Conservation (phyloP, 208 protist species). For the Acanthamoeba triangularis region DNA sequence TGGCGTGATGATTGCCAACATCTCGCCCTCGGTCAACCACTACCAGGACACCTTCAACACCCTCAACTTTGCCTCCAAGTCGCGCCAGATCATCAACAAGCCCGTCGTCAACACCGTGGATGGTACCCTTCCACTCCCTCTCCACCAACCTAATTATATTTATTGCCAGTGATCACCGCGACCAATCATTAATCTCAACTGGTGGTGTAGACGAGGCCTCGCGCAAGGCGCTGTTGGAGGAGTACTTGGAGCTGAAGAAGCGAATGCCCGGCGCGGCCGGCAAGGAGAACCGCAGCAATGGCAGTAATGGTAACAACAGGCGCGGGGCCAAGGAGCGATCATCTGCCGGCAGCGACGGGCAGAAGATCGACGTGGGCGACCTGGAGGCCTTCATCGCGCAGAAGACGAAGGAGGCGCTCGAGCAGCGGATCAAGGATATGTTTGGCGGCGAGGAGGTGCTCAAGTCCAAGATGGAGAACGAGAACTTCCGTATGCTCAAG, state of each 20-base stretch:
- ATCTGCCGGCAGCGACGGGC: background rate
- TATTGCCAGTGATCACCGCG: background rate
- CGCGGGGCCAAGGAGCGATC: background rate
- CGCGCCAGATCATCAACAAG: conserved; percentile 74
- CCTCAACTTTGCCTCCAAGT: conserved; percentile 91
- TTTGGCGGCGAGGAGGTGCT: background rate
- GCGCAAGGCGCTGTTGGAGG: conserved; percentile 36
- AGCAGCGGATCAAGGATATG: conserved; percentile 30
- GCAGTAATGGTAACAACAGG: background rate
- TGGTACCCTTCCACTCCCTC: background rate
- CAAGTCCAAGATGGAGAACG: background rate
- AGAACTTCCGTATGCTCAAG: background rate
- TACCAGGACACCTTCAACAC: conserved; percentile 94
- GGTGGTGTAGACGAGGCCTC: background rate
- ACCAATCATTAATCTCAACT: background rate
- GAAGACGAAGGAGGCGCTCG: background rate
- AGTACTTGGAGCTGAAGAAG: conserved; percentile 46
- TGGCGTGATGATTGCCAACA: conserved; percentile 94
- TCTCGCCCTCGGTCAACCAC: conserved; percentile 83
- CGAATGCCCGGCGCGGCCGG: background rate
- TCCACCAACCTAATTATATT: background rate
- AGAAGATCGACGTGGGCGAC: conserved; percentile 10
- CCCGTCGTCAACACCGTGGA: conserved; percentile 34
- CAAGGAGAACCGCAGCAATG: conserved; percentile 15
- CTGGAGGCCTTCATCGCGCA: background rate